These are phyloP conservation scores for Cladophialophora chaetospira DNA, from an alignment of 2,329 filamentous ascomycete genomes.

Conservation along the genomic window DNA sequence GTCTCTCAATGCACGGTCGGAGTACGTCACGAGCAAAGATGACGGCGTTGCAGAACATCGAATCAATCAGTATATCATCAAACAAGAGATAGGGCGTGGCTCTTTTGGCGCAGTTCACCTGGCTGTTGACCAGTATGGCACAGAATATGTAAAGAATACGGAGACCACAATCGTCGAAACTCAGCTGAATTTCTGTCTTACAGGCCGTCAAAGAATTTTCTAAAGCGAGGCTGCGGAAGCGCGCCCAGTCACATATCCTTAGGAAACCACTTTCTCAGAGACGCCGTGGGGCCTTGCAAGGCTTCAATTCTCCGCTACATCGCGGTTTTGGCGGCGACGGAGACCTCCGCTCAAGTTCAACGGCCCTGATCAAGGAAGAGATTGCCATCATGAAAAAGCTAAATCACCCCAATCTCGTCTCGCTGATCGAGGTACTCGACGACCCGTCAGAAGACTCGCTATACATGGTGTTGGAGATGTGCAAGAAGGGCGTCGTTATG, in stretches of 20 bases:
- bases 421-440: conserved; percentile 89
- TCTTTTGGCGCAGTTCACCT: conserved; percentile 94
- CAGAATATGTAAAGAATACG: conserved; percentile 76
- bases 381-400: conserved; percentile 99
- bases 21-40: conserved; percentile 81
- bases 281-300: conserved; percentile 54
- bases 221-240: conserved; percentile 84
- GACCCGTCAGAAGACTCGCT: conserved; percentile 93
- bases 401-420: conserved; percentile 90
- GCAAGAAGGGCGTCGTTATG: conserved; percentile 97
- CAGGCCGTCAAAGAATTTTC: conserved; percentile 98
- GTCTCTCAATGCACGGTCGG: conserved; percentile 85
- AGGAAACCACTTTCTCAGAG: conserved; percentile 59
- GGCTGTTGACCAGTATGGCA: conserved; percentile 84
- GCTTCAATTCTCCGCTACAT: conserved; percentile 66
- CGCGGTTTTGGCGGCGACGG: conserved; percentile 57
- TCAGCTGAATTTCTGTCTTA: conserved; percentile 13
- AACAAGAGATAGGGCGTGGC: conserved; percentile 93
- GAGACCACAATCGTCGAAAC: background rate
- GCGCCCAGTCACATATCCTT: conserved; percentile 85
- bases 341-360: conserved; percentile 57
- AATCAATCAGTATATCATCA: conserved; percentile 94
- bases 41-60: conserved; percentile 79
- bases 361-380: conserved; percentile 90
- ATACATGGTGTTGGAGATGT: conserved; percentile 99